phyloP scores from a whole-genome alignment of 768 basidiomycete species.

The Macrolepiota albuminosa region DNA sequence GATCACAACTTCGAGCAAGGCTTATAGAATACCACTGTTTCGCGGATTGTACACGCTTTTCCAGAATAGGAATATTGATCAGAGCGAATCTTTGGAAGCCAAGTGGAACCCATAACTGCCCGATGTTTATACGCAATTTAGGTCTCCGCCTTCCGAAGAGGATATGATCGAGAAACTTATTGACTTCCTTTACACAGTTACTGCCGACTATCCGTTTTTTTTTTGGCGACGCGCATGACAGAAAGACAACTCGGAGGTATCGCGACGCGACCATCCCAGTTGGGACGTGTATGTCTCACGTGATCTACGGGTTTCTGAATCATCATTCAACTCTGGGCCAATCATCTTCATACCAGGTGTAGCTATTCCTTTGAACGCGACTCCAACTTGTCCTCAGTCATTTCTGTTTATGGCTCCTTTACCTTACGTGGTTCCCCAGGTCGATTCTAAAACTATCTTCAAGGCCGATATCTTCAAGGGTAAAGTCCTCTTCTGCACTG shows the following conservation, averaged over 20 bases:
- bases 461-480: slow-evolving; percentile 79
- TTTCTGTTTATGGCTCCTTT: slow-evolving; percentile 31
- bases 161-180: neutral
- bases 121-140: neutral
- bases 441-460: slow-evolving; percentile 62
- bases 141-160: neutral
- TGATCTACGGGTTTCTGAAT: neutral
- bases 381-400: no score
- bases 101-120: neutral
- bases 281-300: neutral
- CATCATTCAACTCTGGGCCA: neutral
- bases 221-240: neutral
- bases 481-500: slow-evolving; percentile 89
- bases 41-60: neutral
- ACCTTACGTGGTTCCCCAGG: slow-evolving; percentile 39
- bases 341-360: neutral
- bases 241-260: neutral
- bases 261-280: neutral
- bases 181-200: neutral
- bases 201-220: neutral
- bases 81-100: neutral
- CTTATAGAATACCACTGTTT: neutral
- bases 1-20: neutral
- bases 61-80: neutral
- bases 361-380: neutral